Percentiles rank a stretch among this genome's conserved stretches.
These are phyloP conservation scores for Letharia lupina DNA, from an alignment of 495 filamentous ascomycete species.

Conservation along the genomic window DNA sequence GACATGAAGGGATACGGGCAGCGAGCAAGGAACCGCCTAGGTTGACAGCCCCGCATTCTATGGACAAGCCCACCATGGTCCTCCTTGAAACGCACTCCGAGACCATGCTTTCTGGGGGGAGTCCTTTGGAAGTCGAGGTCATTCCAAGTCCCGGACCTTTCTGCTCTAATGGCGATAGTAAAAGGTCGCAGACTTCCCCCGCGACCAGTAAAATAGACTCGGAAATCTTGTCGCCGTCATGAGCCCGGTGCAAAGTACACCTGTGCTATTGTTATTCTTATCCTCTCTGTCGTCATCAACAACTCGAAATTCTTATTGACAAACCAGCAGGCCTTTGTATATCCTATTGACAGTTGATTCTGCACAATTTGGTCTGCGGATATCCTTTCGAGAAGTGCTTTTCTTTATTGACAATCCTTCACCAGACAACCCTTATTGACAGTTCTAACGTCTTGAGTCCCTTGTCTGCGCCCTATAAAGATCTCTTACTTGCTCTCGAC, in stretches of 20 bases:
- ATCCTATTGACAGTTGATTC: constrained; percentile 15
- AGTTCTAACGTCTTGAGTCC: not conserved
- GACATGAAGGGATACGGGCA: not conserved
- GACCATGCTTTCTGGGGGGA: not conserved
- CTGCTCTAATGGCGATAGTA: not conserved
- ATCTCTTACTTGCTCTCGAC: not conserved
- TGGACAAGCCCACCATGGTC: not conserved
- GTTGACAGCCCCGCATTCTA: not conserved
- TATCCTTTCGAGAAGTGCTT: not conserved
- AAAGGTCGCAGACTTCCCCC: not conserved
- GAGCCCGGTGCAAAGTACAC: not conserved
- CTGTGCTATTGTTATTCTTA: not conserved
- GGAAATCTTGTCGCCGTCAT: not conserved
- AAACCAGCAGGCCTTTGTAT: not conserved
- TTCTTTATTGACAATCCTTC: constrained; percentile 16
- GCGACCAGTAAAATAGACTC: not conserved
- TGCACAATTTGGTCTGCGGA: not conserved
- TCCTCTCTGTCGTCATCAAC: not conserved
- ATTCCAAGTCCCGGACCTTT: not conserved
- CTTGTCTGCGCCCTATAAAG: constrained; percentile 8
- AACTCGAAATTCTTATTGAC: not conserved
- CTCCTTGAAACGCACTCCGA: not conserved
- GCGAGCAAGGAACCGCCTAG: not conserved
- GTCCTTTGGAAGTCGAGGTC: not conserved
- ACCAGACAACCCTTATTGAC: constrained; percentile 1